phyloP scores from a whole-genome alignment of 441 rosid genomes.

The Breynia disticha region DNA sequence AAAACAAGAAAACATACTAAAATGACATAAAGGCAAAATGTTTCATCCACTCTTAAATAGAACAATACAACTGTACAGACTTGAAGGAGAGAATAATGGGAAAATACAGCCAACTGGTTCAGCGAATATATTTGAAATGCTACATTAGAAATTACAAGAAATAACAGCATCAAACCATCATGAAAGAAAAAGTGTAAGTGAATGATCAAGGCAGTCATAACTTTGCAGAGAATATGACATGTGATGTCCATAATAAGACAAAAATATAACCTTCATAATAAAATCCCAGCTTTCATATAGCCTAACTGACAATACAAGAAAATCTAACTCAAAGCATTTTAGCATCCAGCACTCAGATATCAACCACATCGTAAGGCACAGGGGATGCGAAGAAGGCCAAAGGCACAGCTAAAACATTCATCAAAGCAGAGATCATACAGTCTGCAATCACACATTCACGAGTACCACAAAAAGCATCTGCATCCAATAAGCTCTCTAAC shows the following conservation, averaged over 20 bases:
- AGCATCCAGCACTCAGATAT: conserved; percentile 32
- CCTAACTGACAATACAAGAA: conserved; percentile 14
- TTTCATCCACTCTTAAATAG: no score
- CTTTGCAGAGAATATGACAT: neutral
- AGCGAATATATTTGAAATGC: no score
- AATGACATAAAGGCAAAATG: no score
- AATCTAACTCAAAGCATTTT: conserved; percentile 22
- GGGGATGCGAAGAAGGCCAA: conserved; percentile 34
- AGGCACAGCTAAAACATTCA: conserved; percentile 61
- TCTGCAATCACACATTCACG: conserved; percentile 83
- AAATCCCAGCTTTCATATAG: conserved; percentile 11
- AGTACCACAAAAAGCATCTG: conserved; percentile 88
- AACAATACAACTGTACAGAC: no score
- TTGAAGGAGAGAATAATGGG: no score
- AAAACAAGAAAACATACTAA: no score
- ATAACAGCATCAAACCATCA: no score
- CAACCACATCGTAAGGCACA: conserved; percentile 39
- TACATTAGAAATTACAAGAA: no score
- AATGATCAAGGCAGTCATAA: no score
- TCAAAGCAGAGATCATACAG: conserved; percentile 54
- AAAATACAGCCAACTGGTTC: no score
- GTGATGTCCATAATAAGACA: neutral
- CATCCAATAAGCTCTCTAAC: conserved; percentile 64
- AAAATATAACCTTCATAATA: neutral
- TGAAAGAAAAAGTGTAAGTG: no score